Base-by-base conservation (phyloP, 106 monocot genomes). In the Acorus gramineus region DNA sequence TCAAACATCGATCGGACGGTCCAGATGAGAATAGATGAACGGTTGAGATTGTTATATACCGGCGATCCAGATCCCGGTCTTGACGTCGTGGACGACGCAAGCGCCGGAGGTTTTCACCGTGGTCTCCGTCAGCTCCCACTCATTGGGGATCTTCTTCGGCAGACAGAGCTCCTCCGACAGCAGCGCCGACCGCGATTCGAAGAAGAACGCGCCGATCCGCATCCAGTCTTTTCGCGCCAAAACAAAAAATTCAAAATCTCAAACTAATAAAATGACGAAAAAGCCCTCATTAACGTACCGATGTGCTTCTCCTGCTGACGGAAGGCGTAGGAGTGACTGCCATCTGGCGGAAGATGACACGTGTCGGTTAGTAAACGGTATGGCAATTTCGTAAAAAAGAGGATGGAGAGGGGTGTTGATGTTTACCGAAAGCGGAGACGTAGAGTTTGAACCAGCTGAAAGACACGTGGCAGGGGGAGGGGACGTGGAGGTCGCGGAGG, bases 221-320 rank as follows among this genome's bases (percentile, higher is more conserved):
- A 87, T 82, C 86, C 86, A 86, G 70, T 86, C 82, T 86, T 12
- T 12, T 28, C 28, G 28, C 28, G 28, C 28, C 28, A 28, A 28
- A 28, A 28, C 28, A 28, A 28, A 28, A 28, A 28, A 28, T 28
- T 28, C 28, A 28, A 28, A 28, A 28, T 28, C 28, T 28, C 1
- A 42, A 5, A 46, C 4, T 44, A 9, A 46, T 11, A 4, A 46
- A 47, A 62, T 49, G 48, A 6, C 50, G 48, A 49, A 2, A 6
- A 50, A 47, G 10, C 45, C 50, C n/a, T 50, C 11, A 49, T 9
- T 10, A 64, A 52, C 69, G 74, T 44, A 79, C 82, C 86, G 10
- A 87, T 87, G 71, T 87, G 86, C 52, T 83, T 87, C 80, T 87
- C 86, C 53, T 74, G 67, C 68, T 87, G 82, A 47, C 74, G 82